Base-by-base conservation (phyloP, 768 basidiomycete species). In the Rhizopogon sp. region DNA sequence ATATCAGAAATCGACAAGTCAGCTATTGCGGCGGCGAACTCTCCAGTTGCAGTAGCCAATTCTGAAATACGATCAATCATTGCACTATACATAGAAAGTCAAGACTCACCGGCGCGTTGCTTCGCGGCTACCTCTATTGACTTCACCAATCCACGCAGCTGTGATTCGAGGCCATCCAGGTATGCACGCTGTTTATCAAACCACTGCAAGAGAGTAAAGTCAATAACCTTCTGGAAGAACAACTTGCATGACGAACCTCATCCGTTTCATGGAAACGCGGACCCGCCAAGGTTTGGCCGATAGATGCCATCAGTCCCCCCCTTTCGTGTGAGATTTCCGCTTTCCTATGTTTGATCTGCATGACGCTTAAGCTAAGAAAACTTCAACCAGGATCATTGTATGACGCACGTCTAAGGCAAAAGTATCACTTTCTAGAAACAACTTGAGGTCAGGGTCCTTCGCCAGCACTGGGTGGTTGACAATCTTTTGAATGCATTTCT, bases 371-470 rank as follows among this genome's bases (percentile, higher is more conserved):
- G 13, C 35, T 40, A 39, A 49, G 45, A 17, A 39, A 20, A 22
- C 37, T 37, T 22, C 20, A 16, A 29, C 28, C n/a, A 35, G 46
- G n/a, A 25, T 13, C 9, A 22, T 39, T 22, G 7, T 49, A 22
- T 16, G 3, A 74, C 93, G 70, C 50, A 94, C 93, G 71, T 98
- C 97, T 54, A 93, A 73, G 11, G 88, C 74, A 69, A 98, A 98
- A 5, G 82, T 87, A 67, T 99, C 97, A 63, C 87, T 90, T 68
- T 98, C 96, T 65, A 99, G 72, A 74, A 99, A 98, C 56, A 94
- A 66, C 69, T 82, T 87, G 60, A 99, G 67, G 67, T 98, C 96
- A 2, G 86, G 68, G 64, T 99, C 97, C 66, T 90, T 90, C 55
- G 84, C 82, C 22, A 99, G 72, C 5, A 95, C 84, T 0, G 95